Evolutionary conservation across 2,329 filamentous ascomycete species (phyloP).

Genomic region (Acarospora socialis): DNA sequence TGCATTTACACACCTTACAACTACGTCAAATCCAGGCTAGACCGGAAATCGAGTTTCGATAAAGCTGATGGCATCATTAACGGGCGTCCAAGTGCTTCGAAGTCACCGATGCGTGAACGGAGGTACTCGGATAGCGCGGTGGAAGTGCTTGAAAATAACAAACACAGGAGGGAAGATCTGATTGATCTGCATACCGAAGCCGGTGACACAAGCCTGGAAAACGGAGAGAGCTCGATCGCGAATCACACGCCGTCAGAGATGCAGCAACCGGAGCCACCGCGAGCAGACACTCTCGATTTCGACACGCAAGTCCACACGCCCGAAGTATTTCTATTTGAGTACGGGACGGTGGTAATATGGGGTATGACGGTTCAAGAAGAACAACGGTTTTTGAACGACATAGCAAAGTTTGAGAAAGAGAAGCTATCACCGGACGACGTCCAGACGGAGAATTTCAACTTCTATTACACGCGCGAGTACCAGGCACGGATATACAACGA

Average conservation of each 20-base stretch:
- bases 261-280: slow-evolving; percentile 17
- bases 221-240: slow-evolving; percentile 7
- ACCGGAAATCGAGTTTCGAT: slow-evolving; percentile 14
- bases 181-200: slow-evolving; percentile 38
- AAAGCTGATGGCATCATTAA: slow-evolving; percentile 15
- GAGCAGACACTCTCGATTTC: slow-evolving; percentile 47
- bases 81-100: not conserved
- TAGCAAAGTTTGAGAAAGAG: slow-evolving; percentile 85
- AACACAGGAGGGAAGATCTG: slow-evolving; percentile 45
- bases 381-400: slow-evolving; percentile 79
- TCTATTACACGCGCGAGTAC: slow-evolving; percentile 96
- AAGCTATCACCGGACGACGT: slow-evolving; percentile 79
- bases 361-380: slow-evolving; percentile 89
- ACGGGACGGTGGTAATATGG: slow-evolving; percentile 96
- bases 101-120: slow-evolving; percentile 40
- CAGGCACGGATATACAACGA: slow-evolving; percentile 99
- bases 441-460: slow-evolving; percentile 96
- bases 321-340: slow-evolving; percentile 92
- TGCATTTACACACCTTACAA: slow-evolving; percentile 93
- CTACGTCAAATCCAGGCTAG: slow-evolving; percentile 44
- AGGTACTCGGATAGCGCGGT: slow-evolving; percentile 65
- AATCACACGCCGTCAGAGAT: slow-evolving; percentile 10
- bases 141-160: slow-evolving; percentile 46
- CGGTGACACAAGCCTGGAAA: slow-evolving; percentile 11
- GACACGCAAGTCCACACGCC: slow-evolving; percentile 82